These are phyloP conservation scores for Vitis cinerea DNA, from an alignment of 164 flowering plant species.

Conservation along the genomic window DNA sequence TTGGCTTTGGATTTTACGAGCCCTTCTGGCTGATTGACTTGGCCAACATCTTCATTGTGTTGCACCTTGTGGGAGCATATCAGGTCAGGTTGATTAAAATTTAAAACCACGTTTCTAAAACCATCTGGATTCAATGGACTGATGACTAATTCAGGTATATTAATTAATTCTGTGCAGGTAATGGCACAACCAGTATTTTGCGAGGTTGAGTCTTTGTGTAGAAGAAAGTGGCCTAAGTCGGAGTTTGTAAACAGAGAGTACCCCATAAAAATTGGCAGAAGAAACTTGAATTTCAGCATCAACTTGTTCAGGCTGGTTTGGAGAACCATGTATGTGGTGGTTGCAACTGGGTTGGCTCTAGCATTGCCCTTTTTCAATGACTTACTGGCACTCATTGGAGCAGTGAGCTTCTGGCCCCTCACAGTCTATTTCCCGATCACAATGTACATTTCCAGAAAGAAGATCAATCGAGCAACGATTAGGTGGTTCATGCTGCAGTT, in stretches of 20 bases:
- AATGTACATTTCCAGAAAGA: slow-evolving; percentile 38
- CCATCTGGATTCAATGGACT: too few relatives aligned
- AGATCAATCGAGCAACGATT: slow-evolving; percentile 11
- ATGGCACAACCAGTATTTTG: too few relatives aligned
- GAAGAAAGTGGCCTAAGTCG: slow-evolving; percentile 24
- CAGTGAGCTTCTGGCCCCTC: slow-evolving; percentile 44
- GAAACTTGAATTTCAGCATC: neutral
- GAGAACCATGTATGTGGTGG: slow-evolving; percentile 38
- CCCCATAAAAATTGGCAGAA: neutral
- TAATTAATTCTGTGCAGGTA: too few relatives aligned
- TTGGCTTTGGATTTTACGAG: slow-evolving; percentile 62
- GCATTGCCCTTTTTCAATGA: slow-evolving; percentile 47
- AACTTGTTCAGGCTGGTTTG: slow-evolving; percentile 31
- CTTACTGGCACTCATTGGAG: slow-evolving; percentile 44
- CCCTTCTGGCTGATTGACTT: slow-evolving; percentile 65
- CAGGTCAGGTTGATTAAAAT: slow-evolving; percentile 22
- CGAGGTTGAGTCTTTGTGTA: too few relatives aligned
- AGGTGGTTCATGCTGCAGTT: slow-evolving; percentile 16
- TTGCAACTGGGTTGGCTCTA: slow-evolving; percentile 32
- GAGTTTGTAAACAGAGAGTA: slow-evolving; percentile 16
- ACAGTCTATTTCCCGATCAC: slow-evolving; percentile 37
- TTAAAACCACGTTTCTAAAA: too few relatives aligned
- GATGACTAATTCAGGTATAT: too few relatives aligned
- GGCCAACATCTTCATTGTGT: slow-evolving; percentile 55
- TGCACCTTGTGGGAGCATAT: slow-evolving; percentile 68